Percentiles rank a stretch among this genome's conserved stretches.
These are phyloP conservation scores for Coix lacrymajobi DNA, from an alignment of 176 grass and related monocot genomes.

Conservation along the genomic window DNA sequence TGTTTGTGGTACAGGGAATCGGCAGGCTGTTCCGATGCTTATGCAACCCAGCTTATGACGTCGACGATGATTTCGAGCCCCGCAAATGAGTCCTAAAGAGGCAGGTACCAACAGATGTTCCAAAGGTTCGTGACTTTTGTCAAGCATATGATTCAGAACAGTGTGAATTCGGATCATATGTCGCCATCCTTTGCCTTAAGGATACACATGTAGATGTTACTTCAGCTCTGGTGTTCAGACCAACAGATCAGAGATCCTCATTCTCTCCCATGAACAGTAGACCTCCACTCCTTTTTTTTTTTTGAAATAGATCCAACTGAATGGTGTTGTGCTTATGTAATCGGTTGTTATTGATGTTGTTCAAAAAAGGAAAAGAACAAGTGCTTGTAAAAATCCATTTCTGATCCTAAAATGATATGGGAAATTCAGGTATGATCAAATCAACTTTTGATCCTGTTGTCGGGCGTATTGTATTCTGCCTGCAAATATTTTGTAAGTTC, in stretches of 20 bases:
- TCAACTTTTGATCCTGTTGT: background rate
- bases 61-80: slow-evolving; percentile 87
- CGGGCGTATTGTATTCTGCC: background rate
- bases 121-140: slow-evolving; percentile 3
- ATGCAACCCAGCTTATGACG: slow-evolving; percentile 95
- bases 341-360: slow-evolving; percentile 25
- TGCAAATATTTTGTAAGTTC: background rate
- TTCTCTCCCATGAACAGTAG: slow-evolving; percentile 2
- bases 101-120: background rate
- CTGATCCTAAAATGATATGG: background rate
- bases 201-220: slow-evolving; percentile 29
- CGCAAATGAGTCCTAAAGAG: slow-evolving; percentile 33
- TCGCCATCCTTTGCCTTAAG: slow-evolving; percentile 1
- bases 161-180: slow-evolving; percentile 14
- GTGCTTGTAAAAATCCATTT: slow-evolving; percentile 7
- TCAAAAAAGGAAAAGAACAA: background rate
- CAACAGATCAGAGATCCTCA: background rate
- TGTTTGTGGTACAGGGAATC: slow-evolving; percentile 66
- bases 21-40: slow-evolving; percentile 93
- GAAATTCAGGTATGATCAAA: slow-evolving; percentile 18
- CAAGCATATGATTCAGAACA: slow-evolving; percentile 25
- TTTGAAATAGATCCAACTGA: slow-evolving; percentile 14
- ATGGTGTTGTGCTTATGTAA: slow-evolving; percentile 27
- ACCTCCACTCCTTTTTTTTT: background rate
- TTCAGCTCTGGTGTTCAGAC: slow-evolving; percentile 18